Percentiles rank a stretch among this genome's conserved stretches.
phyloP scores from a whole-genome alignment of 2,329 filamentous ascomycete genomes.

The Exophiala calicioides region DNA sequence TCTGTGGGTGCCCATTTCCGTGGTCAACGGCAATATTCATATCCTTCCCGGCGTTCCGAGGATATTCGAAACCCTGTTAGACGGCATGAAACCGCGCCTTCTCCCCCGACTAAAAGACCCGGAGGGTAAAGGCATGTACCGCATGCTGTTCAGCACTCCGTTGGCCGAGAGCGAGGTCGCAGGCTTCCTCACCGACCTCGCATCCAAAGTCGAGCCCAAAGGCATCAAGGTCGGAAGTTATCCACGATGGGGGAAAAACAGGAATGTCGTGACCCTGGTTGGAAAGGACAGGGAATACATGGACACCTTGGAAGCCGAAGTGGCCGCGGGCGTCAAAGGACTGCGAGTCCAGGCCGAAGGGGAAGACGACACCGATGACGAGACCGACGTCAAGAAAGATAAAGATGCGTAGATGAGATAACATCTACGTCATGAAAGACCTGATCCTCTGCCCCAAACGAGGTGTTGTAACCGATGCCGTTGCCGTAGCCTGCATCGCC shows the following conservation, averaged over 20 bases:
- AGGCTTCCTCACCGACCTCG: constrained; percentile 76
- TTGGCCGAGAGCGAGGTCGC: constrained; percentile 84
- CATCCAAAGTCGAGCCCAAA: constrained; percentile 68
- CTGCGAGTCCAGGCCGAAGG: constrained; percentile 69
- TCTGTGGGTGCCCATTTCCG: constrained; percentile 85
- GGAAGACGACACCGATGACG: constrained; percentile 58
- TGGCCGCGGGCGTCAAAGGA: constrained; percentile 74
- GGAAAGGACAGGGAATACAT: constrained; percentile 72
- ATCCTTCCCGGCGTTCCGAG: constrained; percentile 88
- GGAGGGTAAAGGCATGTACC: constrained; percentile 74
- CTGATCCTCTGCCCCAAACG: no score
- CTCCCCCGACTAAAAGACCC: constrained; percentile 73
- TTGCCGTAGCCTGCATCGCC: no score
- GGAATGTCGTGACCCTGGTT: constrained; percentile 89
- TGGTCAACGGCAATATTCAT: constrained; percentile 91
- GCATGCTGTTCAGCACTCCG: constrained; percentile 84
- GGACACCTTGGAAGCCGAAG: constrained; percentile 75
- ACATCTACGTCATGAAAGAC: no score
- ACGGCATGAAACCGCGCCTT: constrained; percentile 71
- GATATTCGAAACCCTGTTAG: constrained; percentile 77
- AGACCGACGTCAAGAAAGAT: constrained; percentile 29
- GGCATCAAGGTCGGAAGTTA: constrained; percentile 96
- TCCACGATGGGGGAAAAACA: constrained; percentile 83
- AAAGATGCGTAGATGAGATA: constrained; percentile 20
- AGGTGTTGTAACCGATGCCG: no score